Percentiles rank a stretch among this genome's conserved stretches.
phyloP scores from a whole-genome alignment of 2,329 filamentous ascomycete genomes.

The Colletotrichum sansevieriae region DNA sequence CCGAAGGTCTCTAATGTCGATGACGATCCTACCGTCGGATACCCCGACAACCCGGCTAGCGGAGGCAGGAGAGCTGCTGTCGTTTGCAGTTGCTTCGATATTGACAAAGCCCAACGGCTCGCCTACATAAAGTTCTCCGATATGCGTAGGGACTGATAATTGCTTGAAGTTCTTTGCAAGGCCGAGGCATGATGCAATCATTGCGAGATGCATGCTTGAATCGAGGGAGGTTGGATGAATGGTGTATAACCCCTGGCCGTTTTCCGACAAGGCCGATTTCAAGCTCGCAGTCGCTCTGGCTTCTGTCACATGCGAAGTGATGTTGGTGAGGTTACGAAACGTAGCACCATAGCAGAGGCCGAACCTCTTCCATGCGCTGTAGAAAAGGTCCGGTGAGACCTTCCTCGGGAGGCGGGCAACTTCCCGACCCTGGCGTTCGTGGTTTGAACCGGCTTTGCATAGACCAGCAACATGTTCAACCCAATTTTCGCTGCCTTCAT shows the following conservation, averaged over 20 bases:
- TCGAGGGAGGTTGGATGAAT: constrained; percentile 57
- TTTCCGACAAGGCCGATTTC: background rate
- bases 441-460: constrained; percentile 10
- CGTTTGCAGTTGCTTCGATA: background rate
- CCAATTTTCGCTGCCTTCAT: constrained; percentile 38
- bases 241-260: constrained; percentile 41
- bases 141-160: constrained; percentile 17
- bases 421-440: background rate
- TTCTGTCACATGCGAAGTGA: constrained; percentile 24
- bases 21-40: constrained; percentile 16
- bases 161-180: constrained; percentile 15
- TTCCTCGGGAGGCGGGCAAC: constrained; percentile 40
- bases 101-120: background rate
- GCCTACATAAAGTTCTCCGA: constrained; percentile 29
- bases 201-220: constrained; percentile 48
- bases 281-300: constrained; percentile 19
- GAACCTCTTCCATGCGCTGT: constrained; percentile 46
- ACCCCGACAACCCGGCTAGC: background rate
- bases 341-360: constrained; percentile 49
- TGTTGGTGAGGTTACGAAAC: constrained; percentile 42
- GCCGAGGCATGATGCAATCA: constrained; percentile 42
- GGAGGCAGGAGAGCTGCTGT: background rate
- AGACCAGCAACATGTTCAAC: constrained; percentile 21
- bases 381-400: constrained; percentile 44
- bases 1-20: constrained; percentile 27